Evolutionary conservation across 768 basidiomycete species (phyloP), one percentile per base, ranked within the genome.

Genomic region (Chalciporus piperatus): DNA sequence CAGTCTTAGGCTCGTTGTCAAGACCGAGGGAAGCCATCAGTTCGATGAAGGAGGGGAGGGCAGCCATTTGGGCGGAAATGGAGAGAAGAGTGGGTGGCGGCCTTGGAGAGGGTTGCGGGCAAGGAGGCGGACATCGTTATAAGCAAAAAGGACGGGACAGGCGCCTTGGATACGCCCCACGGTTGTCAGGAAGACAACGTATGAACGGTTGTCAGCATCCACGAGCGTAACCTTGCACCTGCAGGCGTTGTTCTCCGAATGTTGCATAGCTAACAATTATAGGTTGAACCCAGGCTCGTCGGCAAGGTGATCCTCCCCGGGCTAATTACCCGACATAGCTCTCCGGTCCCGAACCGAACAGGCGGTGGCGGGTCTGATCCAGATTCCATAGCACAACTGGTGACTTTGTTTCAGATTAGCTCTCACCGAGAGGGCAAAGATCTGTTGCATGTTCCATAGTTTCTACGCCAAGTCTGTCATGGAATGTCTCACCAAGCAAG

Each of bases 21-120:
- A 92, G 76, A 57, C 87, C 90, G 59, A 92, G 76, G 54, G 90
- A 81, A 56, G 82, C 81, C 88, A 92, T 89, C 66, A 92, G 86
- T 73, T 91, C 84, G 52, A 89, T 83, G 68, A 92, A 92, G 50
- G 90, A 91, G 63, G 90, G 90, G 61, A 92, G 83, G 62, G 87
- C 70, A 65, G 85, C 74, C 85, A 85, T 89, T 61, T 65, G 59
- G 59, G 59, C 60, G 59, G 59, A 69, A 70, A 71, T 56, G 64
- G 62, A 63, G 53, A 68, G 30, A 46, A 42, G 47, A 32, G 40
- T 48, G 50, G n/a, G 32, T 51, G 45, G 49, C 51, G 54, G 65
- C 47, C 41, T 45, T 57, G 51, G 19, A 50, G 50, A 54, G 40
- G 42, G 51, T 52, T 57, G 41, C 17, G 60, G 57, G 52, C 53